These are phyloP conservation scores for Cochlearia excelsa DNA, from an alignment of 345 rosid species.

Conservation along the genomic window DNA sequence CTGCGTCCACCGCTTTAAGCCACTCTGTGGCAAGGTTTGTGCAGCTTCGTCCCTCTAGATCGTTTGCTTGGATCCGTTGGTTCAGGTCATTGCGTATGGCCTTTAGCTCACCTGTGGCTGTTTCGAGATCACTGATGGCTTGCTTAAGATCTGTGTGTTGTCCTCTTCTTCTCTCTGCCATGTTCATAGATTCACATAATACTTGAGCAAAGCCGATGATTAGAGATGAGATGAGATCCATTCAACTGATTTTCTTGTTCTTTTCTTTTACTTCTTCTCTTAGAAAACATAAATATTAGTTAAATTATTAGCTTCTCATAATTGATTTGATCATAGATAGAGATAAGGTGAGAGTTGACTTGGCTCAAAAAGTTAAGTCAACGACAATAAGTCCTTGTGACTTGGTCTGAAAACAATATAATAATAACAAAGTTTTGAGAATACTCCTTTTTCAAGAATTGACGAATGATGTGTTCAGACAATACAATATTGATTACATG, in stretches of 20 bases:
- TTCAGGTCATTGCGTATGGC: conserved; percentile 33
- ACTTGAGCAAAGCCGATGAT: conserved; percentile 21
- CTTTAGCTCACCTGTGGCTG: conserved; percentile 19
- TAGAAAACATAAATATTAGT: background rate
- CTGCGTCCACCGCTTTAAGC: conserved; percentile 12
- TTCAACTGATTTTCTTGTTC: conserved; percentile 12
- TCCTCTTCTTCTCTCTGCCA: conserved; percentile 11
- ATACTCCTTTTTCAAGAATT: too few relatives aligned
- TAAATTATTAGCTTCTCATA: conserved; percentile 4
- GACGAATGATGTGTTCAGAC: too few relatives aligned
- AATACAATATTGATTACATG: too few relatives aligned
- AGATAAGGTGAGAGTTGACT: conserved; percentile 12
- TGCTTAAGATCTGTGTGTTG: conserved; percentile 16
- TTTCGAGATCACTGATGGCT: conserved; percentile 27
- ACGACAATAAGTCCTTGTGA: background rate
- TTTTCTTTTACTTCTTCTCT: conserved; percentile 12
- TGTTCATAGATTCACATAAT: conserved; percentile 28
- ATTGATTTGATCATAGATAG: conserved; percentile 1
- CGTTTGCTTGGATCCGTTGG: conserved; percentile 9
- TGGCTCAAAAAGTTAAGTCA: conserved; percentile 19
- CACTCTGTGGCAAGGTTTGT: conserved; percentile 24
- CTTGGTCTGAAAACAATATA: conserved; percentile 8
- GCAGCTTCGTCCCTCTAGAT: conserved; percentile 24
- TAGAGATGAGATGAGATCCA: conserved; percentile 31
- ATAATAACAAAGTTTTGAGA: too few relatives aligned